Evolutionary conservation across 1,139 yeast species (phyloP).

Genomic region (Protomyces gravidus): DNA sequence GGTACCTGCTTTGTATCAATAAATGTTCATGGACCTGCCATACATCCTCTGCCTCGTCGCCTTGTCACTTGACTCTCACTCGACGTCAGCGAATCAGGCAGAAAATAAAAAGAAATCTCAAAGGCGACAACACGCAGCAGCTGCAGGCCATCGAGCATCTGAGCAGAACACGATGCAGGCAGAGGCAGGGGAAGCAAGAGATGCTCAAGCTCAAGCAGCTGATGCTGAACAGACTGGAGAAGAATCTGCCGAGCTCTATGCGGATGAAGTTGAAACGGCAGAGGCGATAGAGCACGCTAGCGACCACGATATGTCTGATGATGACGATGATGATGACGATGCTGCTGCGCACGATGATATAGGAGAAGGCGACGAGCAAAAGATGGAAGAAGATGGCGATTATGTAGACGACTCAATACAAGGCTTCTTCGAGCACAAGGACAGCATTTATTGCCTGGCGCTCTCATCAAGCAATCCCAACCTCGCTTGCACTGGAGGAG

Average conservation of each 20-base stretch:
- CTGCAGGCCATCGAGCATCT: too few relatives aligned
- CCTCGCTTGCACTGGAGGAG: constrained; percentile 76
- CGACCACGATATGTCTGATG: constrained; percentile 22
- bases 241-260: background rate
- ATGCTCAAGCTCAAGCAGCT: too few relatives aligned
- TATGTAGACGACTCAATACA: constrained; percentile 83
- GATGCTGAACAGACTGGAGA: background rate
- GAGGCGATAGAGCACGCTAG: constrained; percentile 17
- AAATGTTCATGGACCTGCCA: too few relatives aligned
- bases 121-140: too few relatives aligned
- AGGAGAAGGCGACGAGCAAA: background rate
- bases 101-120: too few relatives aligned
- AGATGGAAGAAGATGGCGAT: background rate
- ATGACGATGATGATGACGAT: constrained; percentile 7
- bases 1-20: too few relatives aligned
- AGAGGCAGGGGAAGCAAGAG: too few relatives aligned
- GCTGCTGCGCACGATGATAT: constrained; percentile 8
- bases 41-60: too few relatives aligned
- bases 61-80: too few relatives aligned
- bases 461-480: constrained; percentile 79
- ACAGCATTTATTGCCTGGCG: constrained; percentile 72
- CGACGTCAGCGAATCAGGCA: too few relatives aligned
- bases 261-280: constrained; percentile 20
- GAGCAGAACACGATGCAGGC: too few relatives aligned
- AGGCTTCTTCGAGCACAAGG: constrained; percentile 83